phyloP scores from a whole-genome alignment of 2,329 filamentous ascomycete genomes.

The Dothidotthia symphoricarpi region DNA sequence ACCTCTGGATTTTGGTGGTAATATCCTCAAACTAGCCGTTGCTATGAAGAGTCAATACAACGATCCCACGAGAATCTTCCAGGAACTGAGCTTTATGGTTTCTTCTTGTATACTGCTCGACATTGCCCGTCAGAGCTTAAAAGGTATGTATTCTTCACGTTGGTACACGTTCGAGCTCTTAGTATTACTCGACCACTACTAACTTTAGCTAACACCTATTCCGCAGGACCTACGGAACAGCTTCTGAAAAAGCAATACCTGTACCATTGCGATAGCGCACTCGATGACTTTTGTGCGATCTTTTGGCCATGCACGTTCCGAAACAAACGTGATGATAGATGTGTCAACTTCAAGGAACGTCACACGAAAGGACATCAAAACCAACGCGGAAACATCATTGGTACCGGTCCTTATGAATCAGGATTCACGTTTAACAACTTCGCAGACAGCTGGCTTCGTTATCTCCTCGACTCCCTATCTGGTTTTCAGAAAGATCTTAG shows the following conservation, averaged over 20 bases:
- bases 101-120: slow-evolving; percentile 54
- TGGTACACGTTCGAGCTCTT: too few species aligned
- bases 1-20: slow-evolving; percentile 50
- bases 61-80: slow-evolving; percentile 46
- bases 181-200: too few species aligned
- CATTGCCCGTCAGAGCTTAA: slow-evolving; percentile 39
- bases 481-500: too few species aligned
- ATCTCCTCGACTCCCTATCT: too few species aligned
- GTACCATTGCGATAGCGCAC: slow-evolving; percentile 45
- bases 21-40: slow-evolving; percentile 51
- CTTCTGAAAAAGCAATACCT: slow-evolving; percentile 38
- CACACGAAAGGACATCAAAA: too few species aligned
- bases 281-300: slow-evolving; percentile 47
- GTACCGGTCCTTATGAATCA: too few species aligned
- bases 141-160: too few species aligned
- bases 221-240: too few species aligned
- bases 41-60: slow-evolving; percentile 28
- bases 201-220: too few species aligned
- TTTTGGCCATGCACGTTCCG: slow-evolving; percentile 49
- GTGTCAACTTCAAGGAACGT: slow-evolving; percentile 44
- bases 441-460: too few species aligned
- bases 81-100: slow-evolving; percentile 49
- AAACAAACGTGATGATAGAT: slow-evolving; percentile 33
- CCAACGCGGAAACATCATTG: too few species aligned
- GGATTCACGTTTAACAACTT: too few species aligned